phyloP scores from a whole-genome alignment of 2,329 filamentous ascomycete species.

The Alternaria brassicae region DNA sequence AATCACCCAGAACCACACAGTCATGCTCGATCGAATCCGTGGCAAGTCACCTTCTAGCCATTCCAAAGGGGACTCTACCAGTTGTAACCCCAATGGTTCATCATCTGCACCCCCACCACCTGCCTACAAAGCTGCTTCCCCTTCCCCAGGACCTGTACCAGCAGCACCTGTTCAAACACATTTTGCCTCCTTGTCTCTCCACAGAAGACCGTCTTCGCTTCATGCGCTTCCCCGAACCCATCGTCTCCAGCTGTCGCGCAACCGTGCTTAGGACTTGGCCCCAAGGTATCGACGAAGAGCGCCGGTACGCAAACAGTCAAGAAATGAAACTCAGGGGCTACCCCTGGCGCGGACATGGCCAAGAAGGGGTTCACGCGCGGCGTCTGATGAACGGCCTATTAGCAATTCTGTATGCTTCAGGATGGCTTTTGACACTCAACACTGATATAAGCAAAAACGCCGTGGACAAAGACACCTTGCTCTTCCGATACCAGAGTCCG shows the following conservation, averaged over 20 bases:
- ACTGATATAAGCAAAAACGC: constrained; percentile 48
- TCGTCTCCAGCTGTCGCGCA: constrained; percentile 37
- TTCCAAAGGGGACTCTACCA: constrained; percentile 18
- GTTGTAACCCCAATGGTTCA: constrained; percentile 4
- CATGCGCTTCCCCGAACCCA: constrained; percentile 42
- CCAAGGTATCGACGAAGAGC: constrained; percentile 42
- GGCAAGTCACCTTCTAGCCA: constrained; percentile 19
- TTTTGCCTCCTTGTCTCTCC: constrained; percentile 36
- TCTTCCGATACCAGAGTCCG: constrained; percentile 49
- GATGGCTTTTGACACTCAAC: constrained; percentile 50
- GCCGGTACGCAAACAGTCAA: constrained; percentile 42
- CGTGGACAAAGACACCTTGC: constrained; percentile 39
- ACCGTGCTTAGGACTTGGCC: constrained; percentile 35
- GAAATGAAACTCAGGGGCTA: constrained; percentile 50
- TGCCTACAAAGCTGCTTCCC: constrained; percentile 12
- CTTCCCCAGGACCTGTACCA: constrained; percentile 13
- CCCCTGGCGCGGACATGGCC: constrained; percentile 44
- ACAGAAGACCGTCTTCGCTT: constrained; percentile 42
- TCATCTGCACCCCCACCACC: constrained; percentile 13
- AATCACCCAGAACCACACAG: neutral
- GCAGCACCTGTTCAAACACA: constrained; percentile 24
- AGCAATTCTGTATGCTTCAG: constrained; percentile 26
- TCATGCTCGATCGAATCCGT: constrained; percentile 24
- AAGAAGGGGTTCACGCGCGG: constrained; percentile 40
- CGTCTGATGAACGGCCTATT: constrained; percentile 45